phyloP scores from a whole-genome alignment of 208 protist genomes.

The Acanthamoeba triangularis region DNA sequence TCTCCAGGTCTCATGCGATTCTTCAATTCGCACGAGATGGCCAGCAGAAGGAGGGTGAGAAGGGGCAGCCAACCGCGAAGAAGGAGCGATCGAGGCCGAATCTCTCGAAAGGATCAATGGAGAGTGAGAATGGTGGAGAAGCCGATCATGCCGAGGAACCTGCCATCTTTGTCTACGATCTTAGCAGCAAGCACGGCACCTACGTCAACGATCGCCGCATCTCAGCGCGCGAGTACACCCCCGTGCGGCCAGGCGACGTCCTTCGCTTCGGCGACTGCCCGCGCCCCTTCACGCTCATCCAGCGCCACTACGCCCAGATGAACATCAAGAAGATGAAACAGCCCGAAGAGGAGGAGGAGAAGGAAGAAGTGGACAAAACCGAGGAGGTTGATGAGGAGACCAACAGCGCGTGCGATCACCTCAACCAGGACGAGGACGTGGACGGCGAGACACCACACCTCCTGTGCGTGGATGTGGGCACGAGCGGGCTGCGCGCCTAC shows the following conservation, averaged over 20 bases:
- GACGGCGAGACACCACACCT: conserved; percentile 46
- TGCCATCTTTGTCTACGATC: neutral
- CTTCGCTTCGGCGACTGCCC: conserved; percentile 33
- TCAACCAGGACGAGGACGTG: conserved; percentile 59
- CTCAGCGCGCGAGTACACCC: neutral
- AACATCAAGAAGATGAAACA: neutral
- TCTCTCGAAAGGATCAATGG: neutral
- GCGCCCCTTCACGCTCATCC: conserved; percentile 29
- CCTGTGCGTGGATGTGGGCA: conserved; percentile 73
- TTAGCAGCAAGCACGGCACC: neutral
- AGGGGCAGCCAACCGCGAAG: neutral
- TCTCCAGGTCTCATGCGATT: neutral
- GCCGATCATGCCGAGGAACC: neutral
- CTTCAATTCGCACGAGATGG: conserved; percentile 16
- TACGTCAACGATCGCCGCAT: conserved; percentile 40
- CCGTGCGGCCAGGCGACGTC: conserved; percentile 6
- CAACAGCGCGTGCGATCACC: conserved; percentile 30
- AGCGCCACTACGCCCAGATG: neutral
- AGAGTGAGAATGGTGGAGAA: neutral
- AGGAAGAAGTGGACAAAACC: neutral
- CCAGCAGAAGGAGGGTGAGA: neutral
- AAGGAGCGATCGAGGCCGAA: neutral
- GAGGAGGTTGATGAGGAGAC: neutral
- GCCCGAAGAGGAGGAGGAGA: neutral
- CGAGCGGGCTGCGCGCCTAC: conserved; percentile 57